Base-by-base conservation (phyloP, 2,329 filamentous ascomycete species). In the Sclerotinia sclerotiorum region DNA sequence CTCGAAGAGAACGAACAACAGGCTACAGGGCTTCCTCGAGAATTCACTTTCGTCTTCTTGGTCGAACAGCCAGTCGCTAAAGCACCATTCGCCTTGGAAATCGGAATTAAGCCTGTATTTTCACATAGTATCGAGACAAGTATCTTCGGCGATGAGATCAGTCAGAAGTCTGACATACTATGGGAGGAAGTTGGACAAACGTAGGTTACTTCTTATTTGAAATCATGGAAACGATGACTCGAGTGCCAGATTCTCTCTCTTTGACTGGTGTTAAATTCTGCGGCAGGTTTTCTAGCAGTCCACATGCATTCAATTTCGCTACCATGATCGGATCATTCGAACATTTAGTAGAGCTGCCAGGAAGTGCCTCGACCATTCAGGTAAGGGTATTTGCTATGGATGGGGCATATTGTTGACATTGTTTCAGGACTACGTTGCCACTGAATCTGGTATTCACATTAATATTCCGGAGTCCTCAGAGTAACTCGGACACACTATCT, bases 1-100 rank as follows among this genome's bases (percentile, higher is more conserved):
- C 29, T 67, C 21, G 65, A 67, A 54, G 65, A 67, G 49, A 67
- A 67, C 46, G 55, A 67, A 29, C 65, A 67, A 42, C 65, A 67
- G 44, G 51, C 15, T 24, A 61, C 65, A 19, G 65, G 65, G 19
- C 65, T 67, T 52, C 65, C 65, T 27, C 44, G 55, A 52, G 65
- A 67, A 29, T 67, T 62, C 39, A 61, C 65, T 7, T 67, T 67
- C 24, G 65, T 67, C 39, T 67, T 67, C 56, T 44, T 67, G 44
- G 13, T 67, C 8, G 65, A 62, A 52, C 56, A 67, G n/a, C 55
- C 65, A 21, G 56, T 61, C 42, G 65, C 65, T 19, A 61, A 52
- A 54, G 65, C 65, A 10, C 65, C 65, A 42, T 67, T 67, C 48
- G 44, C 65, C 19, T 49, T 67, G 7, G 21, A 67, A n/a, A 52